Evolutionary conservation across 495 filamentous ascomycete species (phyloP), one percentile per base, ranked within the genome.

Genomic region (Penicillium roqueforti): DNA sequence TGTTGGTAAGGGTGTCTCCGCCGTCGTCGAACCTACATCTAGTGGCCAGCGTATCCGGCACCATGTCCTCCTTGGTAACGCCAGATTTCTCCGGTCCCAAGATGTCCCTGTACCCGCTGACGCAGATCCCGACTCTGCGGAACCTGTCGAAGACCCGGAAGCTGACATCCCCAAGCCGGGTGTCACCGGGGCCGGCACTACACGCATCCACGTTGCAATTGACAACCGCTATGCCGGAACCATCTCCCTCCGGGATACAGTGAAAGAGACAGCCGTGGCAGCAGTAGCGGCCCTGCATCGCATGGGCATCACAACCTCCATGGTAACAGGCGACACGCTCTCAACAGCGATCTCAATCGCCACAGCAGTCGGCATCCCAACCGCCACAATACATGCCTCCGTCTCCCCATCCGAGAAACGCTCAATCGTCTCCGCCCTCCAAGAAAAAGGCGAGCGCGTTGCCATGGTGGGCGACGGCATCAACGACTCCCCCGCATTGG

Each of bases 391-490:
- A 26, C 84, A 86, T 65, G 90, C 93, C 32, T 86, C 86, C 14
- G 87, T 91, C 29, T 88, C 88, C 6, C 93, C 93, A 1, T 86
- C 88, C 38, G 84, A 93, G 58, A 99, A 99, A 57, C 89, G 91
- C 56, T 73, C 76, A 23, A 95, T 97, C 62, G 82, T 99, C 67
- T 80, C 82, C 16, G 68, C 83, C 40, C 79, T 97, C 32, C 88
- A 97, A 71, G 76, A 74, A 0, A 57, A 69, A 3, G 90, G 91
- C 54, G 80, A 87, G 40, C 76, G 85, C 47, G 88, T 99, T 20
- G 93, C 90, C 59, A 97, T 99, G 93, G 93, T 97, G 20, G 93
- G 93, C 47, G 93, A 99, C 66, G 93, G 93, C 34, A 97, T 99
- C 79, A 99, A 99, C 68, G 93, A 99, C 76, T 97, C 92, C 0